Evolutionary conservation across 2,329 filamentous ascomycete species (phyloP).

Genomic region (Cladosporium halotolerans): DNA sequence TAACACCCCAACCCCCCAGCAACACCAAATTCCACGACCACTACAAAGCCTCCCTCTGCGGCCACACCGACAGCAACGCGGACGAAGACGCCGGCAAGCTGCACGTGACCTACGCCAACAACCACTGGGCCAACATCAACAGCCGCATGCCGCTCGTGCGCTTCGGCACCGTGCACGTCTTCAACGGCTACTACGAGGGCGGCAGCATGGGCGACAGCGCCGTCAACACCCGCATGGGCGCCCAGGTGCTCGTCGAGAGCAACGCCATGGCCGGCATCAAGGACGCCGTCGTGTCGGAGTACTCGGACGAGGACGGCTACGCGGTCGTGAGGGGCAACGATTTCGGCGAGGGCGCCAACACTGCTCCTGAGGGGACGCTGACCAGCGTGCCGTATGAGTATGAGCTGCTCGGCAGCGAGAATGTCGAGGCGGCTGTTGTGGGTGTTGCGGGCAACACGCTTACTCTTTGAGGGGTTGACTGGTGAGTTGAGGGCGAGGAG

Average conservation of each 20-base stretch:
- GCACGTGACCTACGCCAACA: conserved; percentile 60
- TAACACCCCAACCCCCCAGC: conserved; percentile 7
- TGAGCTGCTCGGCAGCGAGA: conserved; percentile 28
- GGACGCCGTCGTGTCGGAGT: conserved; percentile 32
- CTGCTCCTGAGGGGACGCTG: conserved; percentile 30
- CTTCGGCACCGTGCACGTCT: conserved; percentile 60
- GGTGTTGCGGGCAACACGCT: conserved; percentile 36
- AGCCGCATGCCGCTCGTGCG: conserved; percentile 57
- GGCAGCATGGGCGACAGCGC: conserved; percentile 29
- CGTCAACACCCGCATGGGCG: conserved; percentile 39
- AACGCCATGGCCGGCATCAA: conserved; percentile 32
- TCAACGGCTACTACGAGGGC: conserved; percentile 46
- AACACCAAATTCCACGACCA: conserved; percentile 49
- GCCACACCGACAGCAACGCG: conserved; percentile 54
- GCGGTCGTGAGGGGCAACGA: conserved; percentile 30
- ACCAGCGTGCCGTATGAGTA: conserved; percentile 31
- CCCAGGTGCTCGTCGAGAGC: conserved; percentile 39
- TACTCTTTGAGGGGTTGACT: conserved; percentile 19
- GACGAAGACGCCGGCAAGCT: conserved; percentile 56
- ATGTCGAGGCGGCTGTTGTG: conserved; percentile 35
- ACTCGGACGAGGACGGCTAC: conserved; percentile 29
- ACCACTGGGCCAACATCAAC: conserved; percentile 60
- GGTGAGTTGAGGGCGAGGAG: too few species aligned
- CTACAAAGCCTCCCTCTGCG: conserved; percentile 57
- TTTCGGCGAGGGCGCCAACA: conserved; percentile 31